Base-by-base conservation (phyloP, 2,329 filamentous ascomycete species). In the Botrytis medusae region DNA sequence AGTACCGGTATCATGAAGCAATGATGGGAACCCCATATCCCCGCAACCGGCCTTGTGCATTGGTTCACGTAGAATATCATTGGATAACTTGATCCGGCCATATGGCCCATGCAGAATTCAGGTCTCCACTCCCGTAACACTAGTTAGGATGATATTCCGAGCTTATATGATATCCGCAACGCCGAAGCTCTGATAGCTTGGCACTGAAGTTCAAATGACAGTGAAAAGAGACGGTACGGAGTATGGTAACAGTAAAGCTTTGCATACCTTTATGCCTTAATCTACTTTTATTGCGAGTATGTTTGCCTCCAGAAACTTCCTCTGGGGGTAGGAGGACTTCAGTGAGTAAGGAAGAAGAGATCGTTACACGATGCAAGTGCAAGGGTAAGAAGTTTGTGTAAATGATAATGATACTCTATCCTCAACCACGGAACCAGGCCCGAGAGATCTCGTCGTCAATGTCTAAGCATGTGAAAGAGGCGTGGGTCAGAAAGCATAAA, bases 81-180 rank as follows among this genome's bases (percentile, higher is more conserved):
- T 72, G 69, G 61, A 57, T 44, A 34, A 67, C 74, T 75, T 64
- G 73, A 72, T 75, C 73, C 78, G 77, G 77, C 74, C 76, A 77
- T 76, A 77, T 72, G 77, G 76, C 76, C 74, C 76, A 79, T 65
- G 78, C 70, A 77, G 46, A 42, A 64, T 54, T 46, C 20, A 60
- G 60, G 51, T 65, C 71, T 76, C 74, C 75, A 78, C 75, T 77
- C 74, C 76, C 75, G 69, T 61, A 57, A 57, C 73, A 76, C 76
- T 78, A 77, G 75, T 73, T 75, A 71, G 72, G 75, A 46, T 67
- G 67, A 60, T 72, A 63, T 75, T 71, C 75, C 74, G 74, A 76
- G 72, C 71, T 74, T 74, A 72, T 69, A 69, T 73, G 57, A 72
- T 60, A 72, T 74, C 72, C 72, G 72, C 69, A 74, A 37, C 72